phyloP scores from a whole-genome alignment of 192 early-diverging fungal genomes.

The Linnemannia schmuckeri region DNA sequence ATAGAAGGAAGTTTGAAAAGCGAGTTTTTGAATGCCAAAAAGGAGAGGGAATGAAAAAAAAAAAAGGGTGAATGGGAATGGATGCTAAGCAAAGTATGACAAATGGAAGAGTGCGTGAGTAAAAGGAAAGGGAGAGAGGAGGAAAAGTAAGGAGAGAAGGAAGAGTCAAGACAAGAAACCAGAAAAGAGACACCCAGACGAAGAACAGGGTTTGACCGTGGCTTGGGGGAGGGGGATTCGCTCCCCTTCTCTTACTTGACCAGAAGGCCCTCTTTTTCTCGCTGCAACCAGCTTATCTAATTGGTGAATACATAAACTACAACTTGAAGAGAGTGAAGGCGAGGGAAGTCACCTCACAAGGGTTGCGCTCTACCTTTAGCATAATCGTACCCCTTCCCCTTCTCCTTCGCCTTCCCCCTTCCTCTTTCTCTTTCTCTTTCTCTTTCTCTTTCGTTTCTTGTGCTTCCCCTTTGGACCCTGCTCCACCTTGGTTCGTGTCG shows the following conservation, averaged over 20 bases:
- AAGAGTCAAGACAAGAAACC: not conserved
- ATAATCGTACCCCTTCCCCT: too few species aligned
- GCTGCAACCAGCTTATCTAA: not conserved
- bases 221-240: not conserved
- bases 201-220: not conserved
- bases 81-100: not conserved
- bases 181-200: too few species aligned
- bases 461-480: not conserved
- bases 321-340: too few species aligned
- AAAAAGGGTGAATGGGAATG: not conserved
- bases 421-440: not conserved
- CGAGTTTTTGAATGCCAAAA: not conserved
- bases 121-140: not conserved
- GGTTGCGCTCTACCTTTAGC: too few species aligned
- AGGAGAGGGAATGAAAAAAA: not conserved
- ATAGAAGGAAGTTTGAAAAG: slow-evolving; percentile 4
- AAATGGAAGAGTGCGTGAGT: not conserved
- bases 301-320: too few species aligned
- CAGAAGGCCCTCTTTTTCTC: too few species aligned
- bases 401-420: too few species aligned
- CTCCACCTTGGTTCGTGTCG: not conserved
- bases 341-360: too few species aligned
- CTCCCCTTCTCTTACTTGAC: not conserved
- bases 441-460: not conserved
- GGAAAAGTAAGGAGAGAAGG: not conserved